A percentile compares a stretch with the other conserved stretches of the same genome.
Conservation (phyloP, 306 rosid species). For the Sophora flavescens region DNA sequence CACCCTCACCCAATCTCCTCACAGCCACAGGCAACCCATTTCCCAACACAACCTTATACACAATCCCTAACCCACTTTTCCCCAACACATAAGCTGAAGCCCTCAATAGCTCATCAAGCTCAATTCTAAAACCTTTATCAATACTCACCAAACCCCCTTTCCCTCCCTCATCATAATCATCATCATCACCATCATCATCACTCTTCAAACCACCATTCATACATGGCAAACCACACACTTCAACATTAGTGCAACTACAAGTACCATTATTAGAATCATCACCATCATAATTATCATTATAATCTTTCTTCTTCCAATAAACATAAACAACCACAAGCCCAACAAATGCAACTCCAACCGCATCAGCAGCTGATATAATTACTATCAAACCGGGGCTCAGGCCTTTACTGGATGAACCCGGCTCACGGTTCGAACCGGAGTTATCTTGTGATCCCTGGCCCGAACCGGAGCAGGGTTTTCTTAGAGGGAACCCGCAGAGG, state of each 20-base stretch:
- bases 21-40: constrained; percentile 98
- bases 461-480: constrained; percentile 64
- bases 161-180: constrained; percentile 62
- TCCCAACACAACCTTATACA: constrained; percentile 92
- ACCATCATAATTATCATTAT: too few relatives aligned
- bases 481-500: constrained; percentile 87
- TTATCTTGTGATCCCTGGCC: constrained; percentile 46
- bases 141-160: constrained; percentile 85
- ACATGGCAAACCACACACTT: constrained; percentile 68
- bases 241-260: constrained; percentile 70
- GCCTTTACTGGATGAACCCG: constrained; percentile 49
- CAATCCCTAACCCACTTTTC: constrained; percentile 96
- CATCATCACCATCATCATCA: constrained; percentile 46
- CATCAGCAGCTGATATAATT: constrained; percentile 81
- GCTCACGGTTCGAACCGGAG: constrained; percentile 50
- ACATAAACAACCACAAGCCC: constrained; percentile 78
- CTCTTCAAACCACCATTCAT: constrained; percentile 59
- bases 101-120: constrained; percentile 87
- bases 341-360: constrained; percentile 72
- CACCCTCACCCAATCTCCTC: constrained; percentile 95
- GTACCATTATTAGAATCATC: constrained; percentile 58
- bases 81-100: constrained; percentile 98
- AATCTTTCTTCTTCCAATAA: constrained; percentile 85
- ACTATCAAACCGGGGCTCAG: constrained; percentile 72
- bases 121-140: constrained; percentile 85